Percentiles rank a stretch among this genome's conserved stretches.
phyloP scores from a whole-genome alignment of 2,329 filamentous ascomycete species.

The Blastomyces parvus region DNA sequence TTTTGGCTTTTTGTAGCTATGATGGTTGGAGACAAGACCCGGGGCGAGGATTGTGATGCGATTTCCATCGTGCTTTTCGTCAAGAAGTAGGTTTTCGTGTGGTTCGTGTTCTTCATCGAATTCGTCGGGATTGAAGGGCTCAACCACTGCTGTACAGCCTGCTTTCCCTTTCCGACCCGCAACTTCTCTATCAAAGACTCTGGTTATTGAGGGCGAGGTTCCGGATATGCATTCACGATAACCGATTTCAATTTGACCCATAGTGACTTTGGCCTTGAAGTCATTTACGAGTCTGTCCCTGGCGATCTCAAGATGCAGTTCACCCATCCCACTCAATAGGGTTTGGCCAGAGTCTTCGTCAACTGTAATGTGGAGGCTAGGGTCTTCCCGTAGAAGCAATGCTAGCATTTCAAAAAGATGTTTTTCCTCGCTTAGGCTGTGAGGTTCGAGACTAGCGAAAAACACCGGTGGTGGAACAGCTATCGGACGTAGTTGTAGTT shows the following conservation, averaged over 20 bases:
- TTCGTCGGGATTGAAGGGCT: conserved; percentile 41
- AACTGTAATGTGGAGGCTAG: conserved; percentile 72
- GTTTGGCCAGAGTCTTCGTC: conserved; percentile 91
- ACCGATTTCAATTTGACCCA: conserved; percentile 88
- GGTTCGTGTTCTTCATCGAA: conserved; percentile 9
- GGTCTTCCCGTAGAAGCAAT: conserved; percentile 79
- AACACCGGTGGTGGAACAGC: conserved; percentile 88
- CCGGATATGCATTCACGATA: conserved; percentile 74
- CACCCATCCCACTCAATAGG: conserved; percentile 89
- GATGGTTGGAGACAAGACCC: conserved; percentile 33
- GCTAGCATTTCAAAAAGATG: conserved; percentile 65
- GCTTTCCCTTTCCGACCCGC: conserved; percentile 72
- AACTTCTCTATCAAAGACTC: conserved; percentile 66
- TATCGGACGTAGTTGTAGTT: conserved; percentile 75
- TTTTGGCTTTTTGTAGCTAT: conserved; percentile 22
- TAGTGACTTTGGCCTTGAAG: conserved; percentile 73
- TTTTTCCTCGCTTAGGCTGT: conserved; percentile 69
- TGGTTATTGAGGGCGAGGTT: conserved; percentile 47
- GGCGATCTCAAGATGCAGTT: conserved; percentile 89
- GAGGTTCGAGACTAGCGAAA: conserved; percentile 83
- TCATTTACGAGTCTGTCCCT: conserved; percentile 78
- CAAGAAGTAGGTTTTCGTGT: conserved; percentile 28
- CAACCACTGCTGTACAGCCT: conserved; percentile 59
- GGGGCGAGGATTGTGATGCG: conserved; percentile 50
- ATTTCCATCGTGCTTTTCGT: conserved; percentile 58